Evolutionary conservation across 2,329 filamentous ascomycete genomes (phyloP).

Genomic region (Graphiopsis chlorocephala): DNA sequence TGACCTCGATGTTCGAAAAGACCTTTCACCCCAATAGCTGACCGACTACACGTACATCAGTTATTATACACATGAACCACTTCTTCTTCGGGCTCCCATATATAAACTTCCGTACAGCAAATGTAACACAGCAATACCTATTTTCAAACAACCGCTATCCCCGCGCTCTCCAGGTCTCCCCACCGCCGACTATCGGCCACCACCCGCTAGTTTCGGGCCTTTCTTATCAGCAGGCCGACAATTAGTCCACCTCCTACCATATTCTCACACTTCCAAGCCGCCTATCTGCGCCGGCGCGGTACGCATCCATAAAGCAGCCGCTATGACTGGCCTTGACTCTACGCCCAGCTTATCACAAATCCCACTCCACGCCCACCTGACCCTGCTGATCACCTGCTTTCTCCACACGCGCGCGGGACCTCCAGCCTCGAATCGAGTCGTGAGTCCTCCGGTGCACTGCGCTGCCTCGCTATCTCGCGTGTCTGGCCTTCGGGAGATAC

Average conservation of each 20-base stretch:
- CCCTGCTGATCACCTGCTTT: slow-evolving; percentile 9
- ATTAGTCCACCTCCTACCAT: background rate
- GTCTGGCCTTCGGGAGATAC: background rate
- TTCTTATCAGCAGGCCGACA: slow-evolving; percentile 2
- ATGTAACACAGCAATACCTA: background rate
- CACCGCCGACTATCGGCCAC: background rate
- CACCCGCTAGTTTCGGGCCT: background rate
- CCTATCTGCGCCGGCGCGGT: slow-evolving; percentile 13
- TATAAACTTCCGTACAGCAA: background rate
- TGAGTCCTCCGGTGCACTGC: background rate
- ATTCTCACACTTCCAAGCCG: background rate
- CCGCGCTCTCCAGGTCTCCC: slow-evolving; percentile 1
- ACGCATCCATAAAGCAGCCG: background rate
- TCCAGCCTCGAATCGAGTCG: background rate
- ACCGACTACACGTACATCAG: too few relatives aligned
- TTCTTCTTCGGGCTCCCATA: too few relatives aligned
- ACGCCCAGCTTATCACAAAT: slow-evolving; percentile 2
- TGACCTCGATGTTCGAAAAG: too few relatives aligned
- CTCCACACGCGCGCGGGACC: slow-evolving; percentile 1
- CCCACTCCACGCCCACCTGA: slow-evolving; percentile 12
- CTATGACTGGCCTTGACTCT: slow-evolving; percentile 4
- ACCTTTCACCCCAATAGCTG: too few relatives aligned
- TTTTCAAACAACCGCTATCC: background rate
- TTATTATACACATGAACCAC: too few relatives aligned
- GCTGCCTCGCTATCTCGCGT: background rate